Percentiles rank a stretch among this genome's conserved stretches.
Conservation (phyloP, 73 alveolate species). For the Paramecium primaurelia region DNA sequence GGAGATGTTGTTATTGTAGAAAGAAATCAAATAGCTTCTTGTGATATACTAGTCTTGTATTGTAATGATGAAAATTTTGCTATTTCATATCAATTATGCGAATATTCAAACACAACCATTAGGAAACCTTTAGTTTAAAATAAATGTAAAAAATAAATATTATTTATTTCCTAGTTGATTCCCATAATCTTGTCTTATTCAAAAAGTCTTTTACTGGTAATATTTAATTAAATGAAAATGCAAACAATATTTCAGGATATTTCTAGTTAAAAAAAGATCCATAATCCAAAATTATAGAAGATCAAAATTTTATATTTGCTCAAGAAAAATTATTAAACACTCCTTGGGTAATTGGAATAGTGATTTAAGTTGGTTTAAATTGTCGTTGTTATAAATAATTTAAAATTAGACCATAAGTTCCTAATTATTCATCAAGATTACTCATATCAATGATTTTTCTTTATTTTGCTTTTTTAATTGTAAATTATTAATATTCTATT, state of each 20-base stretch:
- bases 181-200: background rate
- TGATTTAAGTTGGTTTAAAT: background rate
- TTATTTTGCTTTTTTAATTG: background rate
- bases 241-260: background rate
- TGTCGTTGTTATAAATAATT: background rate
- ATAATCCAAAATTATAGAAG: background rate
- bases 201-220: background rate
- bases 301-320: background rate
- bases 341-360: constrained; percentile 20
- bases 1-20: background rate
- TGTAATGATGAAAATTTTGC: background rate
- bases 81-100: background rate
- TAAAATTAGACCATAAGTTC: background rate
- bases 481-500: background rate
- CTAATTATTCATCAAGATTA: background rate
- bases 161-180: background rate
- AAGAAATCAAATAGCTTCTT: background rate
- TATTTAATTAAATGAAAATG: background rate
- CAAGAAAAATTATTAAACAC: background rate
- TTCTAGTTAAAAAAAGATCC: constrained; percentile 6
- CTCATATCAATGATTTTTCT: background rate
- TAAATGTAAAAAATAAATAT: background rate
- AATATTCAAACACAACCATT: background rate
- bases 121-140: background rate
- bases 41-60: background rate